phyloP scores from a whole-genome alignment of 495 filamentous ascomycete genomes.

The Mytilinidion resinicola region DNA sequence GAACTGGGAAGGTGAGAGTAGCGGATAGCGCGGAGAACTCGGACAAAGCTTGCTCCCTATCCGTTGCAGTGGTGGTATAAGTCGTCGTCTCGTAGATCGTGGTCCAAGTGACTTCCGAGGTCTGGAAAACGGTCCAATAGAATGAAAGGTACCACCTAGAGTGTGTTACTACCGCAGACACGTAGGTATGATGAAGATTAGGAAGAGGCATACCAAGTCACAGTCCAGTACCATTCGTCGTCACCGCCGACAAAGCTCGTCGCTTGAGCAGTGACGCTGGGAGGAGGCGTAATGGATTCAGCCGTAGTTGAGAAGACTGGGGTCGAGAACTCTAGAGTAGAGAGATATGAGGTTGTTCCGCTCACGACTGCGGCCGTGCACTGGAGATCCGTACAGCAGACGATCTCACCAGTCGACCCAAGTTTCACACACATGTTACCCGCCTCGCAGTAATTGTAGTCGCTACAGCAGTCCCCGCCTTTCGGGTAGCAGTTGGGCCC shows the following conservation, averaged over 20 bases:
- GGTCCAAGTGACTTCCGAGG: constrained; percentile 9
- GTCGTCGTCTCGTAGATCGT: constrained; percentile 13
- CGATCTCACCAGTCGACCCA: constrained; percentile 3
- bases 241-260: neutral
- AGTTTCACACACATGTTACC: constrained; percentile 27
- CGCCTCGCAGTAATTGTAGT: constrained; percentile 25
- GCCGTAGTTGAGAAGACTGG: neutral
- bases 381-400: constrained; percentile 17
- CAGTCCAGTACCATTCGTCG: constrained; percentile 13
- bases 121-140: constrained; percentile 12
- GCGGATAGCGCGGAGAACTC: constrained; percentile 12
- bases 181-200: neutral
- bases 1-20: constrained; percentile 6
- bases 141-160: constrained; percentile 12
- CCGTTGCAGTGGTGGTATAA: constrained; percentile 15
- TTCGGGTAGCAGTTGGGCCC: constrained; percentile 22
- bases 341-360: constrained; percentile 7
- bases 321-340: neutral
- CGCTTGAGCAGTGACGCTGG: neutral
- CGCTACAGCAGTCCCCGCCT: constrained; percentile 29
- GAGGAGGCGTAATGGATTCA: neutral
- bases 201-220: constrained; percentile 6
- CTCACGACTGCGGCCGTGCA: constrained; percentile 18
- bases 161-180: neutral
- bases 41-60: constrained; percentile 2